Evolutionary conservation across 306 rosid genomes (phyloP).

Genomic region (Quercus ilex): DNA sequence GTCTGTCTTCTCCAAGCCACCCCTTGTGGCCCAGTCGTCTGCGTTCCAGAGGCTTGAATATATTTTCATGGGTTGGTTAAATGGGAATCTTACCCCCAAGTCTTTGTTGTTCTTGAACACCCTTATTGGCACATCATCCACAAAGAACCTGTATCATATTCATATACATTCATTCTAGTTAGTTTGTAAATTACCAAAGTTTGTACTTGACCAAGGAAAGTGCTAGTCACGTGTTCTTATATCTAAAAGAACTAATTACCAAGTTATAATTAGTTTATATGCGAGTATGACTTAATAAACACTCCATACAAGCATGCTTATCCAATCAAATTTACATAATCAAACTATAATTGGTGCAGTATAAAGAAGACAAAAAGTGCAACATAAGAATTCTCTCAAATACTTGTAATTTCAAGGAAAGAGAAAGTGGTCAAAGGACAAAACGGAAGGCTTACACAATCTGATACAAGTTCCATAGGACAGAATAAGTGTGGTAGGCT

Average conservation of each 20-base stretch:
- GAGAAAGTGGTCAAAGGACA: neutral
- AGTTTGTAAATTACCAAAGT: neutral
- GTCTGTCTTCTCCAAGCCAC: slow-evolving; percentile 90
- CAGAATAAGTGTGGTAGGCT: slow-evolving; percentile 68
- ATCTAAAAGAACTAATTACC: too few relatives aligned
- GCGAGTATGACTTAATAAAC: too few relatives aligned
- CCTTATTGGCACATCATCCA: slow-evolving; percentile 83
- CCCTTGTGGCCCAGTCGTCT: slow-evolving; percentile 97
- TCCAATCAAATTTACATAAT: too few relatives aligned
- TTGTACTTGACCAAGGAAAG: too few relatives aligned
- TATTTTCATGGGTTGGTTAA: slow-evolving; percentile 85
- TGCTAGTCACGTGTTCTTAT: too few relatives aligned
- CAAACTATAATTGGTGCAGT: too few relatives aligned
- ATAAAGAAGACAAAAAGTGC: too few relatives aligned
- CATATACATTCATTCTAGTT: too few relatives aligned
- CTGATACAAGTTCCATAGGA: slow-evolving; percentile 75
- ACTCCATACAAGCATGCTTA: too few relatives aligned
- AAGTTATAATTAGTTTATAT: too few relatives aligned
- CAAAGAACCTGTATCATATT: slow-evolving; percentile 53
- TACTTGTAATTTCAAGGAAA: neutral
- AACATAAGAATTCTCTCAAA: too few relatives aligned
- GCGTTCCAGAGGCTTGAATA: slow-evolving; percentile 97
- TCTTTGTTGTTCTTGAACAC: slow-evolving; percentile 91
- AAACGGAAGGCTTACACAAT: slow-evolving; percentile 53
- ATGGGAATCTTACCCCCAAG: slow-evolving; percentile 79